A percentile compares a stretch with the other conserved stretches of the same genome.
phyloP scores from a whole-genome alignment of 2,329 filamentous ascomycete genomes.

The Aspergillus fijiensis region DNA sequence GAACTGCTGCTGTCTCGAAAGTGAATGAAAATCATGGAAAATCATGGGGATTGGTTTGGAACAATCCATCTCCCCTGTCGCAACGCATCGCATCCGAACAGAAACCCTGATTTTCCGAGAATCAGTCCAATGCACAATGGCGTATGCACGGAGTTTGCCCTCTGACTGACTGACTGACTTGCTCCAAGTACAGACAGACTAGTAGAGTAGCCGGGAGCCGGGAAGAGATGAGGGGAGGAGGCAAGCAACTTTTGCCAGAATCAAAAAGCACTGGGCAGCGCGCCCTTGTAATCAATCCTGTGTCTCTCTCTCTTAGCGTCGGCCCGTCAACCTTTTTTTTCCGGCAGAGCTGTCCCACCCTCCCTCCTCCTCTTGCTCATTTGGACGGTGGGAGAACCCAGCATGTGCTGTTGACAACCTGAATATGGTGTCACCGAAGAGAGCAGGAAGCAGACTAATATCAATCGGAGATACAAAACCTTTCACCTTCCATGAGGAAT shows the following conservation, averaged over 20 bases:
- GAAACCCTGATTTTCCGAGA: slow-evolving; percentile 1
- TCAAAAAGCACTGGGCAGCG: neutral
- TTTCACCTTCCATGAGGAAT: too few relatives aligned
- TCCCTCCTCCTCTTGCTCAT: neutral
- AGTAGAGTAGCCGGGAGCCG: slow-evolving; percentile 11
- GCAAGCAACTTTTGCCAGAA: neutral
- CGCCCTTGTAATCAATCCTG: slow-evolving; percentile 5
- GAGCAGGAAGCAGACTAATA: too few relatives aligned
- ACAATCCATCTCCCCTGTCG: neutral
- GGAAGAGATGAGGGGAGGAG: slow-evolving; percentile 7
- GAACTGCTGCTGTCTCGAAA: neutral
- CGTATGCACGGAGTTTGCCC: slow-evolving; percentile 14
- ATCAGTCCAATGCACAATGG: slow-evolving; percentile 19
- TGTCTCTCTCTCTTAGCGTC: slow-evolving; percentile 16
- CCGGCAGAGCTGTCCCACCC: slow-evolving; percentile 15
- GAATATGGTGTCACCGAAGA: too few relatives aligned
- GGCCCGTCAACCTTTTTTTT: slow-evolving; percentile 17
- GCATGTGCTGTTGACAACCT: too few relatives aligned
- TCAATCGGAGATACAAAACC: too few relatives aligned
- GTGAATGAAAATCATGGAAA: too few relatives aligned
- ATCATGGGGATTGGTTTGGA: too few relatives aligned
- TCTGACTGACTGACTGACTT: neutral
- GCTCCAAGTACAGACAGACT: neutral
- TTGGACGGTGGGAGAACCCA: neutral
- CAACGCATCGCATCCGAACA: neutral